Evolutionary conservation across 164 flowering plant species (phyloP), one percentile per base, ranked within the genome.

Genomic region (Nymphaea colorata): DNA sequence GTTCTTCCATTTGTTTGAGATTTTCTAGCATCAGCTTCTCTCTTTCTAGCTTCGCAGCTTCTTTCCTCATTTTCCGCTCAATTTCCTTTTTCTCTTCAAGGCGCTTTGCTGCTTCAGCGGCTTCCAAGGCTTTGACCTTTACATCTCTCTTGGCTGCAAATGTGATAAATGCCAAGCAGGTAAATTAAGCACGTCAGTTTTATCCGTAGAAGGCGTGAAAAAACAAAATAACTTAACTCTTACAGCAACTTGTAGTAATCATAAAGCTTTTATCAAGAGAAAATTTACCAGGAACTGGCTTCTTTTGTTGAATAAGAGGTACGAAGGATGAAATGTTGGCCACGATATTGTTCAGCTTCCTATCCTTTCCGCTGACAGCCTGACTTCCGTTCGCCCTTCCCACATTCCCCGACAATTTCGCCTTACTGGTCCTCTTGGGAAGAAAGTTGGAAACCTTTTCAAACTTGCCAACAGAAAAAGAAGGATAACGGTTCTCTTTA

Each of bases 61-160:
- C 97, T 79, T 90, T 95, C 79, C 82, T 89, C 83, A 81, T 76
- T 78, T 85, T 87, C 45, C 98, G 90, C 65, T 90, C 97, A 78
- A 81, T 84, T 64, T 90, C 96, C 74, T 69, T 95, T 74, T 85
- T 78, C 77, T 85, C 89, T 76, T 83, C 93, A 64, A 85, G 77
- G 43, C 85, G 89, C 75, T 84, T 95, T 65, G 91, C 89, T 76
- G 89, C 89, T 72, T 83, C 96, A 67, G 99, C 99, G 73, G 85
- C 85, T 77, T 92, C 94, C 64, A 95, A 79, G 59, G 98, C 89
- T 81, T 85, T 95, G 70, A 95, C 94, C 79, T 86, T 90, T 51
- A 87, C 68, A 55, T 92, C 98, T 74, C 93, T 85, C 83, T 87
- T 95, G 51, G 86, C 97, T 94, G 60, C 5, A 44, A 55, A 3